Evolutionary conservation across 2,329 filamentous ascomycete genomes (phyloP).

Genomic region (Tricladium varicosporioides): DNA sequence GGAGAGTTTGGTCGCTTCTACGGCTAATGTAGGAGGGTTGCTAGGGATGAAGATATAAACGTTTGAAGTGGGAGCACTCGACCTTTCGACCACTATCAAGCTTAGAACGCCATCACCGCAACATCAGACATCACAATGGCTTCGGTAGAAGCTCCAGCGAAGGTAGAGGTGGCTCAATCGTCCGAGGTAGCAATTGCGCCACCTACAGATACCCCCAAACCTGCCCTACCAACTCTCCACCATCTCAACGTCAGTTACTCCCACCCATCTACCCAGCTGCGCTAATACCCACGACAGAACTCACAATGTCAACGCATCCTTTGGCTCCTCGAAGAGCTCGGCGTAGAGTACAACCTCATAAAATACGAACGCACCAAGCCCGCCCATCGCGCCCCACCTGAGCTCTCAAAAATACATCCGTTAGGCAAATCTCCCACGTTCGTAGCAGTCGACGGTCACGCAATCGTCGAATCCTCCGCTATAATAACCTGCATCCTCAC

Average conservation of each 20-base stretch:
- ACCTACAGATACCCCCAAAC: not conserved
- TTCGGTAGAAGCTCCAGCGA: no score
- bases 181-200: not conserved
- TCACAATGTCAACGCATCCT: conserved; percentile 67
- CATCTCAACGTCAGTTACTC: conserved; percentile 25
- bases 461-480: conserved; percentile 33
- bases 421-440: conserved; percentile 83
- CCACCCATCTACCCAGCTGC: not conserved
- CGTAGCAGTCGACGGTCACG: conserved; percentile 29
- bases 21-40: no score
- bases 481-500: conserved; percentile 34
- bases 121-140: no score
- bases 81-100: no score
- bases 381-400: conserved; percentile 60
- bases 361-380: conserved; percentile 61
- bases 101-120: no score
- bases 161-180: no score
- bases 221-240: conserved; percentile 26
- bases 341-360: conserved; percentile 67
- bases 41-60: no score
- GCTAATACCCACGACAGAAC: conserved; percentile 38
- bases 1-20: no score
- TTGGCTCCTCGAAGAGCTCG: conserved; percentile 68
- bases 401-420: conserved; percentile 59
- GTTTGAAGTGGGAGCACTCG: no score